Evolutionary conservation across 2,329 filamentous ascomycete species (phyloP), one percentile per base, ranked within the genome.

Genomic region (Colletotrichum sp.): DNA sequence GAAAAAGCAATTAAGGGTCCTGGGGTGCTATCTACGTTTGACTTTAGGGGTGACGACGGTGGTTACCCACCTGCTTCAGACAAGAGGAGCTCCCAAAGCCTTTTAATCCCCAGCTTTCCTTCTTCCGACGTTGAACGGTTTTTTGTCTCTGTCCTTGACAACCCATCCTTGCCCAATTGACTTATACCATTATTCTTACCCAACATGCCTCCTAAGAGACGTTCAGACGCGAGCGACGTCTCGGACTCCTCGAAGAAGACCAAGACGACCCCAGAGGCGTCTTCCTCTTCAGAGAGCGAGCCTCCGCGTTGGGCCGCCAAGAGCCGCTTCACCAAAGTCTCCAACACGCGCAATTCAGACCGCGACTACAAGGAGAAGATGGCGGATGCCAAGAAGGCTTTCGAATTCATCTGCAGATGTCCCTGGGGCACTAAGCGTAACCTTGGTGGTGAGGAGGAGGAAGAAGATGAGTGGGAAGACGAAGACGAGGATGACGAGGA

Each of bases 291-390:
- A 18, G 18, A 39, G 24, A 65, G 21, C 8, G 55, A 62, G 8
- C 49, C 65, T 52, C n/a, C 44, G 13, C 65, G 55, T 12, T 72
- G 71, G 71, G 26, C 68, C n/a, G 21, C 67, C 49, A 78, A 79
- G 69, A 79, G 77, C 21, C 81, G 82, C 66, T 85, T 84, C 83
- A 77, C 83, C 4, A 73, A 67, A 9, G 78, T 84, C 13, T 86
- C 84, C 8, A 84, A 71, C 30, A 85, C 85, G 7, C 81, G 79
- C 36, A 85, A 85, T 72, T 79, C 80, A 18, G 83, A 85, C 32
- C 71, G 69, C 6, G 77, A 80, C 18, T 84, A 83, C 68, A 79
- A 81, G 65, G 77, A 66, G 2, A 71, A 60, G 7, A 81, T 78
- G 69, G 77, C 80, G 60, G 78, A 83, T 49, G 77, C 80, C 13